Base-by-base conservation (phyloP, 768 basidiomycete species). In the Boletus rex-veris region DNA sequence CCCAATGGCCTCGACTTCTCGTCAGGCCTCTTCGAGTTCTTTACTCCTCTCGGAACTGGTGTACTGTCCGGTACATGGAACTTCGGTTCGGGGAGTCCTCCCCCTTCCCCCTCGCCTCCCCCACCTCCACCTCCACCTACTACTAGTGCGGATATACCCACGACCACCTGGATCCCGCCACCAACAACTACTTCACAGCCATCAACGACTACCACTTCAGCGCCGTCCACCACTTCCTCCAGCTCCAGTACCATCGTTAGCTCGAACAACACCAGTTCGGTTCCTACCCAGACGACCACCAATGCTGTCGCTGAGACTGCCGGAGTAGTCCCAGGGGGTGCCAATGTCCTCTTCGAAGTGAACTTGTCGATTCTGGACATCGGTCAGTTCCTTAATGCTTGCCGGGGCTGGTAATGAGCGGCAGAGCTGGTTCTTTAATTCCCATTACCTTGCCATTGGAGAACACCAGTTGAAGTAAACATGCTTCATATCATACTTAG, bases 1-100 rank as follows among this genome's bases (percentile, higher is more conserved):
- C 73, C 64, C 36, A 77, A 71, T 28, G 88, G 83, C 37, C 80
- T 92, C 28, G 90, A 92, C 70, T 70, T 91, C 44, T 83, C 84
- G 11, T 60, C 73, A 33, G 82, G 83, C 41, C 78, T 92, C 44
- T 92, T 92, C 73, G 36, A 71, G 42, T 79, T 66, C 73, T 89
- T 91, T 69, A 77, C 74, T 12, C 48, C 66, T 26, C 50, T 75
- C 65, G 41, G 21, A 24, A 65, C 46, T 4, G 90, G 89, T 45
- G 78, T 86, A 33, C 67, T 91, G 54, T 70, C 71, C 49, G 86
- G 83, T 52, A 55, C 71, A 12, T 92, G 89, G 89, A 64, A 59
- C 40, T 84, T 76, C 64, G 56, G 42, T 38, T 63, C 64, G 7
- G 62, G 62, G 11, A 41, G 48, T 10, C 51, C 67, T 30, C 14